phyloP scores from a whole-genome alignment of 306 rosid species.

The Neltuma alba region DNA sequence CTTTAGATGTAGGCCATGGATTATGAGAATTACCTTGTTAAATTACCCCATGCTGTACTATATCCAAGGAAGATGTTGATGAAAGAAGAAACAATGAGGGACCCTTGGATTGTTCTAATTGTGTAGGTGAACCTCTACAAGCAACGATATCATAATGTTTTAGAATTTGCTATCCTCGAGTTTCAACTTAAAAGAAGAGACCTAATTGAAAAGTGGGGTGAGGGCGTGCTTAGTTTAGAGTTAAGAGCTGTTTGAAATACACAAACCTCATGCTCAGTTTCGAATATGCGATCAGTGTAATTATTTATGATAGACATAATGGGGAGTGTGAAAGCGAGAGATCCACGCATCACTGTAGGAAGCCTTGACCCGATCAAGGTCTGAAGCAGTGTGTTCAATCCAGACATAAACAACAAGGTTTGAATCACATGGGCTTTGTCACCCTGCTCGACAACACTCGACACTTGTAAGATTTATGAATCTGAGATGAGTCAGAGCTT shows the following conservation, averaged over 20 bases:
- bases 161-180: not conserved
- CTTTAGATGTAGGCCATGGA: not conserved
- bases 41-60: conserved; percentile 72
- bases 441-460: conserved; percentile 50
- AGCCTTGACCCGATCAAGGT: conserved; percentile 86
- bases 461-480: not conserved
- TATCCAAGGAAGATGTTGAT: conserved; percentile 79
- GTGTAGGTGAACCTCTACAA: conserved; percentile 77
- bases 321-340: conserved; percentile 69
- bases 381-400: conserved; percentile 80
- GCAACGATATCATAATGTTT: conserved; percentile 18
- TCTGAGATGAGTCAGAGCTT: not conserved
- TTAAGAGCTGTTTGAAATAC: not conserved
- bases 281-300: conserved; percentile 49
- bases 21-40: conserved; percentile 56
- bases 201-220: conserved; percentile 2
- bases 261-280: conserved; percentile 69
- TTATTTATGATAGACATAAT: conserved; percentile 77
- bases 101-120: conserved; percentile 90
- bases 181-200: conserved; percentile 18
- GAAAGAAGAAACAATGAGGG: conserved; percentile 77
- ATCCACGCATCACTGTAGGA: conserved; percentile 81
- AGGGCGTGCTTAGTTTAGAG: not conserved
- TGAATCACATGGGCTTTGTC: conserved; percentile 96
- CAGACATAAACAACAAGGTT: conserved; percentile 80